Evolutionary conservation across 306 rosid genomes (phyloP), one percentile per base, ranked within the genome.

Genomic region (Cucurbita argyrosperma): DNA sequence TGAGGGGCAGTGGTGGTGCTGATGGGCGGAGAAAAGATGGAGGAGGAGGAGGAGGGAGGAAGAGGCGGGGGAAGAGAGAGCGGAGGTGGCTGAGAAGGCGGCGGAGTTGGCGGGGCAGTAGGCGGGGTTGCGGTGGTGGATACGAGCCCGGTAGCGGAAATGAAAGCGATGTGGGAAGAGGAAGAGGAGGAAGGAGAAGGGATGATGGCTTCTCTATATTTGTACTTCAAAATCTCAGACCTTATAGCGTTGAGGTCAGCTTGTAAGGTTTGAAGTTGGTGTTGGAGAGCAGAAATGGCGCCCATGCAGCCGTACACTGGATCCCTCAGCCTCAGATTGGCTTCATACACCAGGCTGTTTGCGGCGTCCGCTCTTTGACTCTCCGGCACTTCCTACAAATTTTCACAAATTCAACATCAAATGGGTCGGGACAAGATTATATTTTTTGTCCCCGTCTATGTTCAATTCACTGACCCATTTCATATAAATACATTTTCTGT

Each of bases 261-360:
- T 80, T 94, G 96, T 73, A 91, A 78, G 40, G 91, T 70, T 71
- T 94, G 99, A 82, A 91, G 88, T 83, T 94, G 91, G 11, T 94
- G 99, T 71, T 94, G 99, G 74, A 94, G 79, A 71, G 91, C 86
- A 16, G 97, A 94, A 79, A 94, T 94, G 75, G 96, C 97, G 26
- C 99, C 99, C 97, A 94, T 94, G 90, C 99, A 94, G 50, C 99
- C 99, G 59, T 94, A 94, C 3, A 94, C 97, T 5, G 97, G 99
- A 63, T 94, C 99, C 80, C 99, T 88, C 74, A 91, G 88, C 82
- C 99, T 89, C 84, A 94, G 91, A 79, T 94, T 91, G 5, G 99
- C 99, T 68, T 94, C 99, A 49, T 89, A 91, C 13, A 94, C 99
- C 43, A 91, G 92, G 82, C 99, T 94, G 72, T 91, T 91, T 42